These are phyloP conservation scores for Zygoascus hellenicus DNA, from an alignment of 1,139 yeast species.

Conservation along the genomic window DNA sequence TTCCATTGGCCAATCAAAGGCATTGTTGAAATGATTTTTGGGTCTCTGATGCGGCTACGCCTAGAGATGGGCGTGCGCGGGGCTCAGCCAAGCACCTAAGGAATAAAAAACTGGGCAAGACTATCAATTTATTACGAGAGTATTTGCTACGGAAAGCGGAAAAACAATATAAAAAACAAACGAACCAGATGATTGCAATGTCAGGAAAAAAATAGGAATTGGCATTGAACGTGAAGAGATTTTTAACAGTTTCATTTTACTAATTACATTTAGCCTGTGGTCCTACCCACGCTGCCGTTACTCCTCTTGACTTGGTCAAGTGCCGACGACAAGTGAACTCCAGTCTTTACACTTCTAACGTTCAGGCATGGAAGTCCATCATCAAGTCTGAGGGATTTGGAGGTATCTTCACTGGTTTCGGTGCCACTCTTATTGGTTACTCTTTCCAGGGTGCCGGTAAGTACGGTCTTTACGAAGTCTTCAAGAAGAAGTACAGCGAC, in stretches of 20 bases:
- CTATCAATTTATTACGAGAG: no score
- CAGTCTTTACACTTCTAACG: slow-evolving; percentile 60
- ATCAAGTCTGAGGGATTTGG: slow-evolving; percentile 63
- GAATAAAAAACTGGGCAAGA: no score
- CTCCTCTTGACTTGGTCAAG: slow-evolving; percentile 89
- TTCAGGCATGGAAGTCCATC: slow-evolving; percentile 74
- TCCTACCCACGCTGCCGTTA: slow-evolving; percentile 87
- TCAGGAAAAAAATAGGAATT: no score
- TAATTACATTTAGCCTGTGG: slow-evolving; percentile 72
- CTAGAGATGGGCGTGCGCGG: no score
- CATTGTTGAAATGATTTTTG: neutral
- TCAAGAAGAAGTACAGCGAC: slow-evolving; percentile 71
- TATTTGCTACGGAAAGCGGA: no score
- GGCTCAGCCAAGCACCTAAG: no score
- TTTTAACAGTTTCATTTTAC: neutral
- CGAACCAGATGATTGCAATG: no score
- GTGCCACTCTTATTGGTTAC: slow-evolving; percentile 88
- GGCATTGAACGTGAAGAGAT: no score
- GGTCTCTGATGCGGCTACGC: no score
- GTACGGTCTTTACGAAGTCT: slow-evolving; percentile 87
- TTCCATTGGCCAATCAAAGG: slow-evolving; percentile 4
- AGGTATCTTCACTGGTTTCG: slow-evolving; percentile 77
- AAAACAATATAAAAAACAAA: no score
- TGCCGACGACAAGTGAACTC: slow-evolving; percentile 87
- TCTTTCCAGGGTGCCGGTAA: slow-evolving; percentile 95